Base-by-base conservation (phyloP, 2,329 filamentous ascomycete species). In the Lecanosticta acicola region DNA sequence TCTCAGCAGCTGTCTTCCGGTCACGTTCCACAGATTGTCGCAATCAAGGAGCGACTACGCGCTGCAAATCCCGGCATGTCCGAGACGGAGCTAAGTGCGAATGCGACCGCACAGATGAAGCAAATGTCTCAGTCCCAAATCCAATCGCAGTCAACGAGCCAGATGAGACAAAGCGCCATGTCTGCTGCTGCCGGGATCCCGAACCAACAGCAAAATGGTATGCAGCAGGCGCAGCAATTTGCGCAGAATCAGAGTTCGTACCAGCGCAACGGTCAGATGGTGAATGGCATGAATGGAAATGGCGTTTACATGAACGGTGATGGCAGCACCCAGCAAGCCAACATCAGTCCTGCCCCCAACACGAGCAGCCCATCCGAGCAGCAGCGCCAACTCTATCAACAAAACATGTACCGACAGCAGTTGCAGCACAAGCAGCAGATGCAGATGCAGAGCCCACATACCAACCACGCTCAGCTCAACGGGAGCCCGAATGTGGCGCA, bases 11-110 rank as follows among this genome's bases (percentile, higher is more conserved):
- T 79, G 35, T 76, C 71, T 17, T 75, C 69, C 39, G 74, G 75
- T 17, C 72, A 76, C 54, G 71, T 78, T 36, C 76, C 77, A 11
- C 72, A 73, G 7, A 74, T 80, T 47, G 75, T 72, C 45, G 72
- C 69, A 46, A 71, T 79, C 44, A 69, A 73, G 48, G 75, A 71
- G 49, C 72, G 75, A 32, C 70, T 80, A 13, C 72, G 75, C 51
- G 66, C 66, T 43, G 71, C 63, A 53, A 71, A 78, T 51, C 77
- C 77, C 1, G 69, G 71, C 44, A 64, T 77, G 51, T 66, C 74
- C 1, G 68, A 71, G 3, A 77, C 80, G 19, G 75, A 81, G 59
- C 67, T 80, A 8, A 72, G 68, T 45, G 70, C 71, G 33, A 59
- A 77, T 51, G 75, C 78, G 3, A 75, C 71, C 1, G 72, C 78